Evolutionary conservation across 768 basidiomycete genomes (phyloP).

Genomic region (Podaxis pistillaris): DNA sequence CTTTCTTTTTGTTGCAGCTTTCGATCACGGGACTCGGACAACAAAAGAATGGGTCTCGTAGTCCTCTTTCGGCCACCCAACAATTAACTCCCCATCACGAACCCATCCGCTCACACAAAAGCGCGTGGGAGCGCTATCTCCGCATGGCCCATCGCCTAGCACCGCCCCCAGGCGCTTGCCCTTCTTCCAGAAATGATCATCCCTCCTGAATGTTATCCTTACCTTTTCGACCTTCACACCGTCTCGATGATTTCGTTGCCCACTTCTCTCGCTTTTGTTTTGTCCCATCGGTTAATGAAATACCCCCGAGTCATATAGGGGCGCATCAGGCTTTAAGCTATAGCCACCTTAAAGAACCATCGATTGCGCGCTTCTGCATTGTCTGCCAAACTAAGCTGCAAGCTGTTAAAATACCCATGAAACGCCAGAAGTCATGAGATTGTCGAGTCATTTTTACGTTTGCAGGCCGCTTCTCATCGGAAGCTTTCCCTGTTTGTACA

Average conservation of each 20-base stretch:
- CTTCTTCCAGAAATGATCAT: constrained; percentile 8
- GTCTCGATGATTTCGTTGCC: background rate
- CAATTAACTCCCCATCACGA: constrained; percentile 14
- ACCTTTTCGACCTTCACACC: background rate
- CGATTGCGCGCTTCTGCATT: background rate
- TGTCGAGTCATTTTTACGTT: background rate
- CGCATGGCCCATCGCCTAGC: background rate
- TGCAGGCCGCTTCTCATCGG: background rate
- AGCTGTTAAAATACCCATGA: background rate
- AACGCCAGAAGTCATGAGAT: background rate
- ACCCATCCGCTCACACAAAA: constrained; percentile 8
- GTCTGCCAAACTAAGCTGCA: background rate
- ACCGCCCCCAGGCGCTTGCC: background rate
- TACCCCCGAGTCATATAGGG: background rate
- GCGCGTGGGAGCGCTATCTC: constrained; percentile 13
- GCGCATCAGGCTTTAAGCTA: background rate
- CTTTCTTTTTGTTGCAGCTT: constrained; percentile 10
- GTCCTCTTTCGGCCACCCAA: constrained; percentile 5
- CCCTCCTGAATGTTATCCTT: background rate
- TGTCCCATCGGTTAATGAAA: background rate
- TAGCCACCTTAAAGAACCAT: background rate
- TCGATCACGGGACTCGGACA: constrained; percentile 12
- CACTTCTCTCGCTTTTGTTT: background rate
- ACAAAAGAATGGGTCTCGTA: constrained; percentile 10
- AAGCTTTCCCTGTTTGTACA: background rate